These are phyloP conservation scores for Plasmopara viticola DNA, from an alignment of 352 stramenopile species.

Conservation along the genomic window DNA sequence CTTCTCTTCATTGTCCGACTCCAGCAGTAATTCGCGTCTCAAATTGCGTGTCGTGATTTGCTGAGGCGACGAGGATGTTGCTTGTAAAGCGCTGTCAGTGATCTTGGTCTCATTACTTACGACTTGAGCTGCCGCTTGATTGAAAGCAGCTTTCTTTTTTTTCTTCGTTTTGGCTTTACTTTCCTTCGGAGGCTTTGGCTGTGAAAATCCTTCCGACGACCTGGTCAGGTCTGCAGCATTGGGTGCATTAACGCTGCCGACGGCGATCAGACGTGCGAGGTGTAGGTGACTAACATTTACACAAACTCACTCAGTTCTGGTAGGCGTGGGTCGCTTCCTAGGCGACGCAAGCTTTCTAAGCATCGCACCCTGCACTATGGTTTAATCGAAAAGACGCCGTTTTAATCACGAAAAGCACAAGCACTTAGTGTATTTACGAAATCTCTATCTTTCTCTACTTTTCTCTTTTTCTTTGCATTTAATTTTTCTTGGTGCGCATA, in stretches of 20 bases:
- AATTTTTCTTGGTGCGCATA: conserved; percentile 89
- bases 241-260: conserved; percentile 2
- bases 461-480: conserved; percentile 15
- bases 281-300: background rate
- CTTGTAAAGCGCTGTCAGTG: conserved; percentile 3
- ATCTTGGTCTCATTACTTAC: conserved; percentile 8
- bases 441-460: conserved; percentile 16
- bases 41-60: conserved; percentile 15
- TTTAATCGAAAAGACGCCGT: background rate
- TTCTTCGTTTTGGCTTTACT: conserved; percentile 20
- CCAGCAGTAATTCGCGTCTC: conserved; percentile 10
- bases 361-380: conserved; percentile 11
- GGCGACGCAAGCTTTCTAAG: conserved; percentile 49
- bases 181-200: conserved; percentile 9
- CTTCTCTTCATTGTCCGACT: conserved; percentile 12
- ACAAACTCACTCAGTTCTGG: background rate
- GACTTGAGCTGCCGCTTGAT: conserved; percentile 4
- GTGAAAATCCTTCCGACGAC: conserved; percentile 7
- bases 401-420: conserved; percentile 1
- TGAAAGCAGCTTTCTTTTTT: conserved; percentile 2
- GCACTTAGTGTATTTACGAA: conserved; percentile 4
- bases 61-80: conserved; percentile 10
- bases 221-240: conserved; percentile 3
- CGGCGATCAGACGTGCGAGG: background rate
- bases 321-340: conserved; percentile 6